A percentile compares a stretch with the other conserved stretches of the same genome.
phyloP scores from a whole-genome alignment of 2,329 filamentous ascomycete genomes.

The Trichoderma polysporum region DNA sequence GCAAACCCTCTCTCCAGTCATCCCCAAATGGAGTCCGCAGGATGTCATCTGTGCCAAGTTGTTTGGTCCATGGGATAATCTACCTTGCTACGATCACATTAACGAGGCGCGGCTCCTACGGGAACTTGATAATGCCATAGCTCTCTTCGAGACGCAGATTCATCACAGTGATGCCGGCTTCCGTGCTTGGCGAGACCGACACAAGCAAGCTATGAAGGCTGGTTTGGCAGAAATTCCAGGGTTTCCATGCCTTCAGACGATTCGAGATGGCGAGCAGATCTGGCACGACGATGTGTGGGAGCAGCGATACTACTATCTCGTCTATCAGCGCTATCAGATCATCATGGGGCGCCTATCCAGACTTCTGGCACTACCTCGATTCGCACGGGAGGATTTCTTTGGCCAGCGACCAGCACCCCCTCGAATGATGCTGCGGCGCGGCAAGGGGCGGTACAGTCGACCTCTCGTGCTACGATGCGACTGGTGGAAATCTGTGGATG shows the following conservation, averaged over 20 bases:
- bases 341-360: slow-evolving; percentile 11
- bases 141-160: slow-evolving; percentile 27
- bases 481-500: slow-evolving; percentile 22
- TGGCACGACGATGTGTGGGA: slow-evolving; percentile 28
- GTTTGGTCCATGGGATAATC: slow-evolving; percentile 22
- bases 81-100: slow-evolving; percentile 15
- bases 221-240: slow-evolving; percentile 19
- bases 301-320: slow-evolving; percentile 27
- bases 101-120: slow-evolving; percentile 17
- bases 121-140: slow-evolving; percentile 28
- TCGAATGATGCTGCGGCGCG: background rate
- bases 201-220: slow-evolving; percentile 28
- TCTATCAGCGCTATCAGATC: slow-evolving; percentile 26
- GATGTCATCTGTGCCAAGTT: slow-evolving; percentile 16
- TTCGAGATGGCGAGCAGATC: background rate
- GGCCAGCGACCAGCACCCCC: slow-evolving; percentile 6
- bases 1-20: background rate
- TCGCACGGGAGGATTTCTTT: slow-evolving; percentile 16
- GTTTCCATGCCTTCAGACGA: slow-evolving; percentile 21
- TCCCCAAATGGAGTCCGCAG: slow-evolving; percentile 14
- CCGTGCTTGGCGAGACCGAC: slow-evolving; percentile 24
- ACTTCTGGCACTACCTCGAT: slow-evolving; percentile 1
- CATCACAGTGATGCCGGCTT: slow-evolving; percentile 28
- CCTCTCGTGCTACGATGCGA: slow-evolving; percentile 17
- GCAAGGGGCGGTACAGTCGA: slow-evolving; percentile 6